These are phyloP conservation scores for Dentipellis fragilis DNA, from an alignment of 768 basidiomycete genomes.

Conservation along the genomic window DNA sequence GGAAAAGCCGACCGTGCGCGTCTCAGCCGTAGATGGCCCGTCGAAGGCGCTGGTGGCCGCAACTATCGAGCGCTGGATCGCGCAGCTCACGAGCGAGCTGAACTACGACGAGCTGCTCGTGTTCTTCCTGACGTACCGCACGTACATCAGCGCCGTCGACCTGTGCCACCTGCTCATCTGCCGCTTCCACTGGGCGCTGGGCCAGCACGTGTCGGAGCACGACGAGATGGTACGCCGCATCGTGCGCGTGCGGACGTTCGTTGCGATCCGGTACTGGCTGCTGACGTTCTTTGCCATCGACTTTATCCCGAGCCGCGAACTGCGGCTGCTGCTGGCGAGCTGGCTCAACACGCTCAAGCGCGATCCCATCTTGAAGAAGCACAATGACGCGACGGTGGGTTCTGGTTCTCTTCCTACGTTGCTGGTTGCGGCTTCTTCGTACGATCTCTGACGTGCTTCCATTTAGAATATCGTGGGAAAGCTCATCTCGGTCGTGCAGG, in stretches of 20 bases:
- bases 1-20: constrained; percentile 3
- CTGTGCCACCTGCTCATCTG: constrained; percentile 75
- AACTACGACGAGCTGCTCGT: constrained; percentile 81
- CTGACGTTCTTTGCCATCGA: constrained; percentile 86
- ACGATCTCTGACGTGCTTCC: constrained; percentile 2
- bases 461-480: constrained; percentile 68
- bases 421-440: too few species aligned
- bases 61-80: constrained; percentile 89
- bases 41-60: constrained; percentile 69
- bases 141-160: constrained; percentile 72
- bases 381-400: constrained; percentile 64
- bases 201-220: constrained; percentile 33
- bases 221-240: constrained; percentile 69
- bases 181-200: constrained; percentile 84
- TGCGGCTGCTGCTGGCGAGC: constrained; percentile 59
- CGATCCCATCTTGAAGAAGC: constrained; percentile 60
- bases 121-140: constrained; percentile 88
- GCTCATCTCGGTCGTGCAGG: constrained; percentile 74
- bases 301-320: constrained; percentile 71
- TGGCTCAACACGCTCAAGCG: constrained; percentile 75
- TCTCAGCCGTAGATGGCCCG: constrained; percentile 22
- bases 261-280: constrained; percentile 85
- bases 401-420: neutral
- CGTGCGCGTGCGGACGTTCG: constrained; percentile 82
- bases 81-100: constrained; percentile 78